Evolutionary conservation across 345 rosid genomes (phyloP).

Genomic region (Hirschfeldia incana): DNA sequence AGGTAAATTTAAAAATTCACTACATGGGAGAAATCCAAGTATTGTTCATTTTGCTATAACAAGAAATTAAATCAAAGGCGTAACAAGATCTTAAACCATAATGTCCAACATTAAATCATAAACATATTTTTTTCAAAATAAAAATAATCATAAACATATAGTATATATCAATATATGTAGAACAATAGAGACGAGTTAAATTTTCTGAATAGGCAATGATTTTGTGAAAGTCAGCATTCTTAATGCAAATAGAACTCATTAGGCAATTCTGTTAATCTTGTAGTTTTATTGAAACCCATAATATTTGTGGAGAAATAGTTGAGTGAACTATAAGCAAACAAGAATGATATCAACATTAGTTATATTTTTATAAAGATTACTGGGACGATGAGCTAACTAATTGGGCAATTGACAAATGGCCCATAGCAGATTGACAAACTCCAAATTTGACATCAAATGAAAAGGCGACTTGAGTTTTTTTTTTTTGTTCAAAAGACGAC

Average conservation of each 20-base stretch:
- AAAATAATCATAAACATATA: neutral
- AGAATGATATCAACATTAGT: neutral
- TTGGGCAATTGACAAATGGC: slow-evolving; percentile 18
- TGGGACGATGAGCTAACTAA: slow-evolving; percentile 19
- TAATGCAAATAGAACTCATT: neutral
- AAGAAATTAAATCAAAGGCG: neutral
- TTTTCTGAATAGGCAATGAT: neutral
- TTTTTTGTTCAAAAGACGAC: slow-evolving; percentile 33
- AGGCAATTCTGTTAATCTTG: no score
- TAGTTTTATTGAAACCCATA: no score
- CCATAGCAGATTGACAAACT: slow-evolving; percentile 7
- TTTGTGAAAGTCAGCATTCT: neutral
- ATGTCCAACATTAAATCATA: neutral
- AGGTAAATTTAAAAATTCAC: no score
- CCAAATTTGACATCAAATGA: slow-evolving; percentile 17
- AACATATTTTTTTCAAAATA: neutral
- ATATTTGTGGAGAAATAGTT: no score
- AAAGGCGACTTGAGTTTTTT: slow-evolving; percentile 23
- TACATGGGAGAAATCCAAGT: no score
- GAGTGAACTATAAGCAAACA: neutral
- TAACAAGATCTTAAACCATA: neutral
- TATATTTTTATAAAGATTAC: neutral
- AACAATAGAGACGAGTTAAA: neutral
- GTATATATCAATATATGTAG: no score
- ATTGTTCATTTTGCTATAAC: neutral